These are phyloP conservation scores for Teratosphaeria epicoccoides DNA, from an alignment of 2,329 filamentous ascomycete genomes.

Conservation along the genomic window DNA sequence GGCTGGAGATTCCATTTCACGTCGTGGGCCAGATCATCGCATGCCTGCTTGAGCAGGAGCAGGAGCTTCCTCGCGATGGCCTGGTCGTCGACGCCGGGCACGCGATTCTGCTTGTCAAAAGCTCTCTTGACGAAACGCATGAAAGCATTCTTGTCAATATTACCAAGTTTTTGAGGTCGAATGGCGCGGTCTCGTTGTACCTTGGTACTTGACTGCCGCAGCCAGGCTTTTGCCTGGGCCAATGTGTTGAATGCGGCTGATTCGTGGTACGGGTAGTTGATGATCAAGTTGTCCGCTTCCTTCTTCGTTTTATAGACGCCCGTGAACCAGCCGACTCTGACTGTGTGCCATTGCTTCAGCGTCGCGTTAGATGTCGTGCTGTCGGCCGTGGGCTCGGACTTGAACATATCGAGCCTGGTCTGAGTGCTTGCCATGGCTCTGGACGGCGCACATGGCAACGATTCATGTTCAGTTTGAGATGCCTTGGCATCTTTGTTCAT, in stretches of 20 bases:
- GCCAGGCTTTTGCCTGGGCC: background rate
- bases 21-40: background rate
- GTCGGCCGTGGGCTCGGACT: background rate
- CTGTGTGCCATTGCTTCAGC: background rate
- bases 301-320: conserved; percentile 1
- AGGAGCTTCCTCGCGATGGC: conserved; percentile 1
- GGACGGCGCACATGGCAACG: background rate
- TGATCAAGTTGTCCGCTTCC: conserved; percentile 1
- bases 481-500: background rate
- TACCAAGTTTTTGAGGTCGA: background rate
- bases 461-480: background rate
- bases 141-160: conserved; percentile 1
- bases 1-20: conserved; percentile 3
- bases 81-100: background rate
- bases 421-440: background rate
- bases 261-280: conserved; percentile 3
- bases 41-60: conserved; percentile 1
- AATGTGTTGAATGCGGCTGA: background rate
- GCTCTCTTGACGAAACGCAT: conserved; percentile 1
- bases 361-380: background rate
- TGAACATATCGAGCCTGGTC: background rate
- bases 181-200: background rate
- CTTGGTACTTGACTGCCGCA: background rate
- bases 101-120: background rate
- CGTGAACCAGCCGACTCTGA: conserved; percentile 4